phyloP scores from a whole-genome alignment of 2,329 filamentous ascomycete species.

The Alternaria burnsii region DNA sequence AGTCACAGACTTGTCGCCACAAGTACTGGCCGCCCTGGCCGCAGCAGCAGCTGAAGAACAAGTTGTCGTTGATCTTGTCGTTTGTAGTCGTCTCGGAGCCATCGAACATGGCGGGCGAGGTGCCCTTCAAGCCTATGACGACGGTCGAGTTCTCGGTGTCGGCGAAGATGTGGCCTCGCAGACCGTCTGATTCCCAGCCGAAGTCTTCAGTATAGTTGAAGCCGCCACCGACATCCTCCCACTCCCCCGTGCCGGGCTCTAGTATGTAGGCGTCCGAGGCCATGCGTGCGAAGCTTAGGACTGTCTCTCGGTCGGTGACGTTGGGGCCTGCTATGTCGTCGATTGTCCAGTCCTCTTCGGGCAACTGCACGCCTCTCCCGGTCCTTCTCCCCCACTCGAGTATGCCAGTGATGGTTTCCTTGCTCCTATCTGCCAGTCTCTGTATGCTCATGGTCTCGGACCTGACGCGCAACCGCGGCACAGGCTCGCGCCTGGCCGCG shows the following conservation, averaged over 20 bases:
- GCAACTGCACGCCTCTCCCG: slow-evolving; percentile 72
- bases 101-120: slow-evolving; percentile 87
- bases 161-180: slow-evolving; percentile 91
- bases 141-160: slow-evolving; percentile 86
- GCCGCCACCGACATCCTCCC: slow-evolving; percentile 73
- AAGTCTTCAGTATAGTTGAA: slow-evolving; percentile 91
- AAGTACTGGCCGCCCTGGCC: slow-evolving; percentile 89
- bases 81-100: slow-evolving; percentile 97
- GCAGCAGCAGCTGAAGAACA: slow-evolving; percentile 98
- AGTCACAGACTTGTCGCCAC: slow-evolving; percentile 93
- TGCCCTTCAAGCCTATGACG: slow-evolving; percentile 92
- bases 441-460: slow-evolving; percentile 77
- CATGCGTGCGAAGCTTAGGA: slow-evolving; percentile 87
- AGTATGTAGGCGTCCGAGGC: slow-evolving; percentile 88
- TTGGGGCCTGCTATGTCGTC: slow-evolving; percentile 83
- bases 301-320: slow-evolving; percentile 82
- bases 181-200: slow-evolving; percentile 88
- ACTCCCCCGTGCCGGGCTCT: slow-evolving; percentile 74
- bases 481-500: slow-evolving; percentile 49
- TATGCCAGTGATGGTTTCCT: slow-evolving; percentile 78
- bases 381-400: slow-evolving; percentile 75
- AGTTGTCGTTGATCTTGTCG: slow-evolving; percentile 96
- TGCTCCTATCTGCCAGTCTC: slow-evolving; percentile 79
- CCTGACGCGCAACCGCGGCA: slow-evolving; percentile 60
- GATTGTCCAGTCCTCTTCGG: slow-evolving; percentile 80